These are phyloP conservation scores for Clarkia xantiana DNA, from an alignment of 345 rosid species.

Conservation along the genomic window DNA sequence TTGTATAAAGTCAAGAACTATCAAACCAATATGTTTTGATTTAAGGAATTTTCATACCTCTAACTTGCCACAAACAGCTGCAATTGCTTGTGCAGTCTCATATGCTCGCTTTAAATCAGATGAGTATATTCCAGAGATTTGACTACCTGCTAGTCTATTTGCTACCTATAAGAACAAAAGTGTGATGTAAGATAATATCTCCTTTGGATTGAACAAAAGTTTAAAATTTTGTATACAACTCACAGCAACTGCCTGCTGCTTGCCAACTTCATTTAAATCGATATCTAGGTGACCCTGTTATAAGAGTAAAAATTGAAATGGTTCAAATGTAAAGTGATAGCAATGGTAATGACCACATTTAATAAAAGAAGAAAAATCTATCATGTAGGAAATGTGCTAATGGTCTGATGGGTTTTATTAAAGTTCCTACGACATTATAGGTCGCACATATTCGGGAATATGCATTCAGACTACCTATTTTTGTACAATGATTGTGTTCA, in stretches of 20 bases:
- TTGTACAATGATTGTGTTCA: too few relatives aligned
- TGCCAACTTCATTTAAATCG: conserved; percentile 67
- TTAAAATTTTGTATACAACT: conserved; percentile 7
- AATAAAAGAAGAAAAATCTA: too few relatives aligned
- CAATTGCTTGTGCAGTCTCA: conserved; percentile 65
- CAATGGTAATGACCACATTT: not conserved
- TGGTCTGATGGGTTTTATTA: too few relatives aligned
- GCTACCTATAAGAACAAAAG: conserved; percentile 36
- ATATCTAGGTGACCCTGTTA: conserved; percentile 74
- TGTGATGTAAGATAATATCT: not conserved
- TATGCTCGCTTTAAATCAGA: conserved; percentile 80
- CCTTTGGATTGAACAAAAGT: not conserved
- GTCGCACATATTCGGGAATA: too few relatives aligned
- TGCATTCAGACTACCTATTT: too few relatives aligned
- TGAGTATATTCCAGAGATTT: conserved; percentile 50
- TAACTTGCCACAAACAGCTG: conserved; percentile 41
- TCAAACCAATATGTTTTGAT: not conserved
- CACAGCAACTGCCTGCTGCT: conserved; percentile 55
- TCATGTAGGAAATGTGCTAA: too few relatives aligned
- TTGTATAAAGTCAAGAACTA: too few relatives aligned
- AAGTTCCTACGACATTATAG: too few relatives aligned
- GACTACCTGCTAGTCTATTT: conserved; percentile 45
- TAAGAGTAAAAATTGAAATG: not conserved
- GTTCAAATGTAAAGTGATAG: not conserved
- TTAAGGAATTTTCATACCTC: conserved; percentile 24